These are phyloP conservation scores for Penicillium sp. DNA, from an alignment of 2,329 filamentous ascomycete species.

Conservation along the genomic window DNA sequence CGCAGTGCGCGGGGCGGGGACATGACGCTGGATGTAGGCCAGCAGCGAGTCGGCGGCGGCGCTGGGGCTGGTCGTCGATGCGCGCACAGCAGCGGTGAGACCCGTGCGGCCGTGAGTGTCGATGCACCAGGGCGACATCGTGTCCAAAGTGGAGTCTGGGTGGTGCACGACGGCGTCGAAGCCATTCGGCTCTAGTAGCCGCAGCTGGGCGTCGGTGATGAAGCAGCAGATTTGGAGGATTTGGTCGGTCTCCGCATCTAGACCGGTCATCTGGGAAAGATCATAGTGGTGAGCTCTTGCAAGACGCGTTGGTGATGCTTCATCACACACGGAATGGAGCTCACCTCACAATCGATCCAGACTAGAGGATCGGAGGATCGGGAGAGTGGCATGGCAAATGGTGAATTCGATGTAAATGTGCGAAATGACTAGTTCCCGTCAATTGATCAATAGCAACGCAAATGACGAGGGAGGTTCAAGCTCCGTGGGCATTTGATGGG, in stretches of 20 bases:
- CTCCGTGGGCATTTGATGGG: neutral
- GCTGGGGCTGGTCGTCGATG: slow-evolving; percentile 72
- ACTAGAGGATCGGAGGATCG: slow-evolving; percentile 70
- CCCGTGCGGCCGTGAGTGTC: slow-evolving; percentile 79
- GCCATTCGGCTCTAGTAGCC: slow-evolving; percentile 74
- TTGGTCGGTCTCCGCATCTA: slow-evolving; percentile 76
- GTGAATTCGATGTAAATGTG: slow-evolving; percentile 1
- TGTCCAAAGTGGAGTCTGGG: slow-evolving; percentile 68
- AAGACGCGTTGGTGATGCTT: neutral
- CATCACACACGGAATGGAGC: neutral
- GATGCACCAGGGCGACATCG: slow-evolving; percentile 90
- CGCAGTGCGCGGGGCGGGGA: slow-evolving; percentile 69
- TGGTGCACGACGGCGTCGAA: slow-evolving; percentile 83
- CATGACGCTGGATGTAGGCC: slow-evolving; percentile 73
- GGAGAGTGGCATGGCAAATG: slow-evolving; percentile 44
- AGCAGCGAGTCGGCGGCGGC: slow-evolving; percentile 75
- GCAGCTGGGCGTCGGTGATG: slow-evolving; percentile 79
- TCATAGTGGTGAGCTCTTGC: slow-evolving; percentile 6
- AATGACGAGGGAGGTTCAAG: too few relatives aligned
- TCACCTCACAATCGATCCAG: slow-evolving; percentile 81
- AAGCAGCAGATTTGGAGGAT: slow-evolving; percentile 93
- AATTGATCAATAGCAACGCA: neutral
- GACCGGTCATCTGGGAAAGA: slow-evolving; percentile 78
- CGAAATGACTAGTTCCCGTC: neutral
- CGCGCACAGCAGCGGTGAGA: slow-evolving; percentile 74